Evolutionary conservation across 1,139 yeast species (phyloP), one percentile per base, ranked within the genome.

Genomic region (Suhomyces bolitotheri): DNA sequence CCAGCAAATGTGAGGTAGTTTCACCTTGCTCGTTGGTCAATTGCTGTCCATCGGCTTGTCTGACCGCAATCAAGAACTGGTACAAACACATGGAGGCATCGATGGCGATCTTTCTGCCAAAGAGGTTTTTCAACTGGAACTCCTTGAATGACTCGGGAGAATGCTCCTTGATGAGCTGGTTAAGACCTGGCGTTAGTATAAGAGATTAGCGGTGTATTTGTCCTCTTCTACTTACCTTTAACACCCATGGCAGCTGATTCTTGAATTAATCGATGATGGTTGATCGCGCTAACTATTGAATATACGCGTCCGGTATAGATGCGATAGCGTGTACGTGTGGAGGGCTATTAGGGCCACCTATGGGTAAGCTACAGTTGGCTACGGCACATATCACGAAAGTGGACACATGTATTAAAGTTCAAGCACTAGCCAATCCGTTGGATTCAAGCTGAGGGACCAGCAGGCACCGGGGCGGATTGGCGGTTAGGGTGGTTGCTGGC

Each of bases 21-120:
- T 89, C 96, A 20, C 98, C 98, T 12, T 78, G 77, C 28, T 86
- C 96, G 45, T 78, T 82, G 26, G 95, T 82, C 53, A 92, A 70
- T 57, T 89, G 96, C 47, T 82, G 90, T n/a, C 99, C 99, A 57
- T 92, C 97, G 36, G 84, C 87, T 52, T 90, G 97, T 55, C 99
- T 77, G 10, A 92, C 98, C 0, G 98, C 97, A 53, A 92, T 90
- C 36, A 92, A 68, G 54, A 89, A 92, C 61, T 92, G 97, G 57
- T 92, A 92, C 33, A 92, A 71, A 49, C 95, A 88, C 97, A 92
- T 92, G 9, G 97, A 82, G 4, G 76, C 63, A 76, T 81, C 86
- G 41, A 92, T 90, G 42, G 98, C 98, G 14, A 92, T 96, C 64
- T 92, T 94, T 31, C 98, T 71, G 1, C 98, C 98, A 53, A 86